phyloP scores from a whole-genome alignment of 495 filamentous ascomycete genomes.

The Podospora fimiseda region DNA sequence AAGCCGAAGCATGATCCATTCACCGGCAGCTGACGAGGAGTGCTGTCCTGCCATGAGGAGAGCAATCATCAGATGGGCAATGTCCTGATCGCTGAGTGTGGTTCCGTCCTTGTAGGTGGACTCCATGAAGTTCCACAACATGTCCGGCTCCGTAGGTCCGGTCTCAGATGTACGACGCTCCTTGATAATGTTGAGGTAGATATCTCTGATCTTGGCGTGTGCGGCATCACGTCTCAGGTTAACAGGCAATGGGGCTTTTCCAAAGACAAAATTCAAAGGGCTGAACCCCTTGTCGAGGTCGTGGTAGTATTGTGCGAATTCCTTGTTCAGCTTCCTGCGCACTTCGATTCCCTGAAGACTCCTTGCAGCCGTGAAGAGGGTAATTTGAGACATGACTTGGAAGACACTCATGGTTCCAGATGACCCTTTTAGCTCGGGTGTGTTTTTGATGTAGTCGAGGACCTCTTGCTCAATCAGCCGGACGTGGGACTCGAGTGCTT shows the following conservation, averaged over 20 bases:
- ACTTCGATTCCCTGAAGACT: slow-evolving; percentile 66
- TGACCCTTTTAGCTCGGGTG: slow-evolving; percentile 46
- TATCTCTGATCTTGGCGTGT: slow-evolving; percentile 54
- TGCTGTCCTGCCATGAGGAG: slow-evolving; percentile 71
- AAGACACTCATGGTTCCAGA: slow-evolving; percentile 49
- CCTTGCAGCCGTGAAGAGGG: slow-evolving; percentile 62
- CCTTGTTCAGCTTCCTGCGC: slow-evolving; percentile 51
- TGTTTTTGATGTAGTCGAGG: slow-evolving; percentile 48
- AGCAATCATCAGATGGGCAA: slow-evolving; percentile 72
- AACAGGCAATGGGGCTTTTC: slow-evolving; percentile 60
- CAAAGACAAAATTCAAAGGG: slow-evolving; percentile 65
- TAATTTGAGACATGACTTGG: slow-evolving; percentile 57
- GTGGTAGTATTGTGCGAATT: slow-evolving; percentile 58
- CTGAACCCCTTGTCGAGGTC: slow-evolving; percentile 64
- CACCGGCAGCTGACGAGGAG: slow-evolving; percentile 58
- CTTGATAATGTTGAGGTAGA: slow-evolving; percentile 58
- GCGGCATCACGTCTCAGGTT: slow-evolving; percentile 60
- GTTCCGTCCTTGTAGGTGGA: slow-evolving; percentile 58
- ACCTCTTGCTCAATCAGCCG: slow-evolving; percentile 59
- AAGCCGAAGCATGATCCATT: slow-evolving; percentile 62
- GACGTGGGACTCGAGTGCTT: slow-evolving; percentile 57
- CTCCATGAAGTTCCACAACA: slow-evolving; percentile 65
- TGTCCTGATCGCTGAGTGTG: slow-evolving; percentile 55
- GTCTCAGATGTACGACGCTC: slow-evolving; percentile 38
- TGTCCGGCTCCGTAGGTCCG: slow-evolving; percentile 43